Evolutionary conservation across 1,284 basidiomycete species (phyloP).

Genomic region (Vanrija pseudolonga): DNA sequence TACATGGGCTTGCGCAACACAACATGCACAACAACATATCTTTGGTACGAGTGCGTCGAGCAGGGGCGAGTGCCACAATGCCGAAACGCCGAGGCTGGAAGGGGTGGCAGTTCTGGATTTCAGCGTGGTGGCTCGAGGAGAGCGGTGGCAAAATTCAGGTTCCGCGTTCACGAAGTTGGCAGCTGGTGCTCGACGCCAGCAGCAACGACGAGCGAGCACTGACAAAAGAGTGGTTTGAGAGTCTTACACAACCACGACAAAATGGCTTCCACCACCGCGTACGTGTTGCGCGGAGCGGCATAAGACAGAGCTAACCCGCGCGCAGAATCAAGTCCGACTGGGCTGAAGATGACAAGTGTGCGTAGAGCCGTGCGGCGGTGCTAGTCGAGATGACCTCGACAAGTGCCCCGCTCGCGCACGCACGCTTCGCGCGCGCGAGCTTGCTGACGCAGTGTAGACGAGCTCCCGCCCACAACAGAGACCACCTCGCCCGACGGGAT

Average conservation of each 20-base stretch:
- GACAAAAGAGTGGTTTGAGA: background rate
- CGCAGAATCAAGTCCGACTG: slow-evolving; percentile 18
- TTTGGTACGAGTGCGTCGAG: background rate
- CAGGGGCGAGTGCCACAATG: background rate
- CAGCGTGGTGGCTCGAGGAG: too few relatives aligned
- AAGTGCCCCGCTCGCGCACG: background rate
- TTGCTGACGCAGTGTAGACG: too few relatives aligned
- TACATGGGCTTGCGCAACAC: background rate
- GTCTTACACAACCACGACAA: background rate
- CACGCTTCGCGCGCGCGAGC: too few relatives aligned
- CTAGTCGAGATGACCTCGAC: background rate
- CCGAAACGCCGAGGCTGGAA: background rate
- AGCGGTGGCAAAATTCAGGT: too few relatives aligned
- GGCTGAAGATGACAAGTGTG: slow-evolving; percentile 20
- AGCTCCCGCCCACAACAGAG: slow-evolving; percentile 52
- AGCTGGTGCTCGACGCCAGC: too few relatives aligned
- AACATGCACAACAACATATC: background rate
- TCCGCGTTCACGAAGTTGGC: too few relatives aligned
- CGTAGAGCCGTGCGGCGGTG: background rate
- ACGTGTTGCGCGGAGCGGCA: background rate
- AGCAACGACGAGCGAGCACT: background rate
- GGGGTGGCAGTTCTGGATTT: background rate
- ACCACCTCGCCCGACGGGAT: slow-evolving; percentile 84
- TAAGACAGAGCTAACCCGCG: background rate
- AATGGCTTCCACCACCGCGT: slow-evolving; percentile 10